Conservation (phyloP, 805 yeast genomes). For the Ogataea thermomethanolica region DNA sequence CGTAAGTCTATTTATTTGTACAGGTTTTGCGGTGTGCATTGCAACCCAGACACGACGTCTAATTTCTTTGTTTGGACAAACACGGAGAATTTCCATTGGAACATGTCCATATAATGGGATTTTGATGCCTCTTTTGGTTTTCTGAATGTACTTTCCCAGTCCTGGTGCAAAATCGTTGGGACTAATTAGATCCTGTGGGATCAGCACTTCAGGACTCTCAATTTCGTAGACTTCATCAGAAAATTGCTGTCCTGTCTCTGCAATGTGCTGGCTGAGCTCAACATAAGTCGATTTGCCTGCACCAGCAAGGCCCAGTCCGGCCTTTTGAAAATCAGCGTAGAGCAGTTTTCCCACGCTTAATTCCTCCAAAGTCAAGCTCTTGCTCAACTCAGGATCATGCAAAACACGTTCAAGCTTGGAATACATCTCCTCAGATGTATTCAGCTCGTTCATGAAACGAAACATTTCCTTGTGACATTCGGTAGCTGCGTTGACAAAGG, state of each 20-base stretch:
- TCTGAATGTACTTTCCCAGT: conserved; percentile 21
- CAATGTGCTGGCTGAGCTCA: conserved; percentile 72
- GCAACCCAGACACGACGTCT: conserved; percentile 73
- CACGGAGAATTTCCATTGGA: conserved; percentile 61
- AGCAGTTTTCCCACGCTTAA: conserved; percentile 75
- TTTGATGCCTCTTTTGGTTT: conserved; percentile 38
- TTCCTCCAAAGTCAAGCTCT: conserved; percentile 65
- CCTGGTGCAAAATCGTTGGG: conserved; percentile 27
- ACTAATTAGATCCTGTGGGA: conserved; percentile 29
- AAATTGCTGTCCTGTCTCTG: conserved; percentile 77
- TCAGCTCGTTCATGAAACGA: conserved; percentile 89
- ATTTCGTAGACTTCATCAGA: conserved; percentile 43
- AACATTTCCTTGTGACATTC: conserved; percentile 83
- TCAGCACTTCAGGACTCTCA: conserved; percentile 25
- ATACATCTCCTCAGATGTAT: conserved; percentile 76
- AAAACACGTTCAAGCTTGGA: conserved; percentile 56
- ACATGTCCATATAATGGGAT: conserved; percentile 61
- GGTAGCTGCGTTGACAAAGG: conserved; percentile 78
- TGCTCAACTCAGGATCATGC: conserved; percentile 33
- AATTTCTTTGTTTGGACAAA: conserved; percentile 51
- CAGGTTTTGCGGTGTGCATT: conserved; percentile 58
- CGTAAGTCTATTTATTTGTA: conserved; percentile 60
- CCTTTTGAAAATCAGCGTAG: conserved; percentile 79
- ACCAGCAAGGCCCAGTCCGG: conserved; percentile 80
- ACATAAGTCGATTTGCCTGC: conserved; percentile 67